Evolutionary conservation across 2,329 filamentous ascomycete species (phyloP).

Genomic region (Stemphylium lycopersici): DNA sequence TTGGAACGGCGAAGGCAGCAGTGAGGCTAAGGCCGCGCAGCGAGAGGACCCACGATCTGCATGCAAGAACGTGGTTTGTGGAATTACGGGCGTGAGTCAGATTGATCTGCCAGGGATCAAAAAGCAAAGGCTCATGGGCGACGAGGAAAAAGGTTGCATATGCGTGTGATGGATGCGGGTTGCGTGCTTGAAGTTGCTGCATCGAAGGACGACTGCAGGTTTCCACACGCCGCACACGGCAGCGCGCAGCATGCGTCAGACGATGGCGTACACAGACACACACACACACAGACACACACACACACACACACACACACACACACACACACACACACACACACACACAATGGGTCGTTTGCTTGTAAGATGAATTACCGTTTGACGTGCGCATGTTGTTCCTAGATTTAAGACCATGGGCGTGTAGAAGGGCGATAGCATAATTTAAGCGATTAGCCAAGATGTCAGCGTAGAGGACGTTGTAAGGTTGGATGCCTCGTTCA

Average conservation of each 20-base stretch:
- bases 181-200: conserved; percentile 15
- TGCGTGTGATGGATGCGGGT: conserved; percentile 36
- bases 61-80: conserved; percentile 28
- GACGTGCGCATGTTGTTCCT: conserved; percentile 3
- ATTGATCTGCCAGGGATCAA: conserved; percentile 31
- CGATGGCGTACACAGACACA: conserved; percentile 2
- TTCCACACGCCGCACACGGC: conserved; percentile 20
- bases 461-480: neutral
- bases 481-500: neutral
- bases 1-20: conserved; percentile 1
- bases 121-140: neutral
- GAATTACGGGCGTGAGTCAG: conserved; percentile 23
- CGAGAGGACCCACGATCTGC: conserved; percentile 15
- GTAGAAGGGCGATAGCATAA: neutral
- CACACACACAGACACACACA: too few relatives aligned
- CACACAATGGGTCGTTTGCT: conserved; percentile 6
- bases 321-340: too few relatives aligned
- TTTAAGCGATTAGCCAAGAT: conserved; percentile 2
- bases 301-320: too few relatives aligned
- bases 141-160: conserved; percentile 20
- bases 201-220: conserved; percentile 29
- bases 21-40: conserved; percentile 4
- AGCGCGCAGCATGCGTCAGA: conserved; percentile 15
- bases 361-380: conserved; percentile 10
- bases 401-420: neutral